phyloP scores from a whole-genome alignment of 371 early-diverging fungal species.

The Homolaphlyctis polyrhiza region DNA sequence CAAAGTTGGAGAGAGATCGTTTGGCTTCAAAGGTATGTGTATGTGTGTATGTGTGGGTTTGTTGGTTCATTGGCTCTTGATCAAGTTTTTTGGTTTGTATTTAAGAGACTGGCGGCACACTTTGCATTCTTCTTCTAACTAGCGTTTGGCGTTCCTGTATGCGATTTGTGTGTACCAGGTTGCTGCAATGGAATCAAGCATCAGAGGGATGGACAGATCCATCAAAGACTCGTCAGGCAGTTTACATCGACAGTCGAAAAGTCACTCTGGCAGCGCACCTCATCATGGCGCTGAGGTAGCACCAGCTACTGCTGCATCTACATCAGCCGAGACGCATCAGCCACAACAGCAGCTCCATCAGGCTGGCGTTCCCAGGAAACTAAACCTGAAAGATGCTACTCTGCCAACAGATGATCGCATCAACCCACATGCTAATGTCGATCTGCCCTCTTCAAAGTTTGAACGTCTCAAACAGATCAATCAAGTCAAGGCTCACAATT shows the following conservation, averaged over 20 bases:
- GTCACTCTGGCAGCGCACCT: too few species aligned
- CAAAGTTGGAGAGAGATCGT: conserved; percentile 43
- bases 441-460: conserved; percentile 25
- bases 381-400: conserved; percentile 10
- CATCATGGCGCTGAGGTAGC: too few species aligned
- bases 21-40: conserved; percentile 25
- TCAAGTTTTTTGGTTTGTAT: too few species aligned
- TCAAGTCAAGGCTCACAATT: conserved; percentile 29
- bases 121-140: too few species aligned
- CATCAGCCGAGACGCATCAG: too few species aligned
- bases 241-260: too few species aligned
- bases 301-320: neutral
- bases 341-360: neutral
- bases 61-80: neutral
- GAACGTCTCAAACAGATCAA: conserved; percentile 32
- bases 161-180: neutral
- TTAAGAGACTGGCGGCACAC: too few species aligned
- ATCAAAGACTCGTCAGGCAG: too few species aligned
- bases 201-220: conserved; percentile 6
- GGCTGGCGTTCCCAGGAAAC: neutral
- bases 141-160: too few species aligned
- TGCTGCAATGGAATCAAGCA: neutral
- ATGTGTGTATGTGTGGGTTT: neutral
- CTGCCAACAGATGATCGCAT: conserved; percentile 37
- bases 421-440: conserved; percentile 27